Evolutionary conservation across 169 alveolate genomes (phyloP), one percentile per base, ranked within the genome.

Genomic region (Plasmodium gonderi): DNA sequence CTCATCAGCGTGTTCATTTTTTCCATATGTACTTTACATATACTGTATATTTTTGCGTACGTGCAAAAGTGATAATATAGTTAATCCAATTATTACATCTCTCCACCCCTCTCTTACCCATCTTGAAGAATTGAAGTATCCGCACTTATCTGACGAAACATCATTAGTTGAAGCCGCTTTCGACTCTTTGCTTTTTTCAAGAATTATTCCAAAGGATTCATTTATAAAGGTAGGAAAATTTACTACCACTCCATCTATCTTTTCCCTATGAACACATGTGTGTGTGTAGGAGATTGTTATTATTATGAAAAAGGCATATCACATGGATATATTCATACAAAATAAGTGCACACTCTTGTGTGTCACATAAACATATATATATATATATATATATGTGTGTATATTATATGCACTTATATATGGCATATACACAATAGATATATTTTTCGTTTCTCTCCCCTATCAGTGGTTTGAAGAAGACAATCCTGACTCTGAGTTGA

Each of bases 71-170:
- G 31, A 6, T 54, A 20, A 11, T 17, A 12, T 23, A 54, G 3
- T 54, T n/a, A 54, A 6, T 23, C n/a, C n/a, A n/a, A n/a, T n/a
- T n/a, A n/a, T n/a, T 2, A 20, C 69, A 2, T 31, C 33, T 31
- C 69, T 0, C 47, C 40, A n/a, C 26, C 47, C 38, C 64, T 49
- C 17, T 14, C 54, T 31, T 6, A 9, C n/a, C 45, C 67, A 47
- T 40, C 60, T 67, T 33, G 5, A 17, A 77, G 94, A 89, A 29
- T 51, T 89, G 47, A 89, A 89, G 44, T 89, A 77, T 49, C 94
- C 94, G 31, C 77, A 77, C 64, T 49, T 89, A 31, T 89, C 94
- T 42, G 94, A 89, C 31, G 94, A 89, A 79, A 89, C 94, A 7
- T 77, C 94, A 42, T 51, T 89, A 36, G 51, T 89, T 42, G 94